Base-by-base conservation (phyloP, 371 early-diverging fungal species). In the Syncephalastrum racemosum region DNA sequence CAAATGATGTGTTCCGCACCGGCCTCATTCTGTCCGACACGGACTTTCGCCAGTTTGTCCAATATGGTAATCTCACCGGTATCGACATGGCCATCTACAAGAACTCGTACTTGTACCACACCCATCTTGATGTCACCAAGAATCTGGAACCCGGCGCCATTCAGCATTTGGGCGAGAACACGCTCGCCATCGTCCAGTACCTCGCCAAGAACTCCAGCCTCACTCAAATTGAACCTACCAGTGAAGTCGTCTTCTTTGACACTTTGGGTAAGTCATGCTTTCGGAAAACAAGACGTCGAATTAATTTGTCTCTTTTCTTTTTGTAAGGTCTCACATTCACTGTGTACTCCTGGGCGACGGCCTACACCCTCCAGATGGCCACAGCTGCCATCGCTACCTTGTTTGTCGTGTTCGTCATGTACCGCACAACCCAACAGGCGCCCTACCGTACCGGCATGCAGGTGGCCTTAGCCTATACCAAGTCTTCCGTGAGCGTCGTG, bases 71-170 rank as follows among this genome's bases (percentile, higher is more conserved):
- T 53, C 54, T 87, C 61, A 76, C 80, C 19, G 85, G 83, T 45
- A 68, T 88, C 51, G 91, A 91, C 59, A 79, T 88, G 84, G 89
- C 89, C 1, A 81, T 85, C 31, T 89, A 89, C 69, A 83, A 84
- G 65, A 86, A 85, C 60, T 80, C 80, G 6, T 87, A 87, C 54
- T 58, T 86, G 18, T 91, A 91, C 57, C 91, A 91, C 57, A 89
- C 91, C 2, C 85, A 86, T 65, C 59, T 86, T 50, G 91, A 91
- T 58, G 59, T 77, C 6, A 75, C 81, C 22, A 71, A 81, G 58
- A 68, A 77, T 54, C 62, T 91, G 47, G 75, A 85, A 19, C 62
- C 77, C 3, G 91, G 91, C 23, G 59, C 87, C 2, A 72, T 89
- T 27, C 91, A 91, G 62, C 87, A 88, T 66, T 64, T 89, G 64